A percentile compares a stretch with the other conserved stretches of the same genome.
phyloP scores from a whole-genome alignment of 495 filamentous ascomycete genomes.

The Letharia lupina region DNA sequence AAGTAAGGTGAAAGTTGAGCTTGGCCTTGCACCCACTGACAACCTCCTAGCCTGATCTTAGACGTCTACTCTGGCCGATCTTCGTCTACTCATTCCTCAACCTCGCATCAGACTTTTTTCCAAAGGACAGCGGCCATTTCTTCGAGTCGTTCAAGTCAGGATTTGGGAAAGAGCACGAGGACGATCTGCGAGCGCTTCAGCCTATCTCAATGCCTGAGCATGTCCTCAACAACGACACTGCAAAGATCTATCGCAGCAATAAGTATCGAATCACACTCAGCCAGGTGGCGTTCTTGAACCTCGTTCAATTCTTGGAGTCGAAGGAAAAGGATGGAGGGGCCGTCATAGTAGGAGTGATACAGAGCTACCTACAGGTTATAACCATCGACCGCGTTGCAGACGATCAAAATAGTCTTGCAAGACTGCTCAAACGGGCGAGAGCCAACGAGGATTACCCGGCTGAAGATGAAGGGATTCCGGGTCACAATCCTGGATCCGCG shows the following conservation, averaged over 20 bases:
- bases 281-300: conserved; percentile 62
- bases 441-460: conserved; percentile 59
- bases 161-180: conserved; percentile 66
- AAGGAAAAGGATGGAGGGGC: conserved; percentile 71
- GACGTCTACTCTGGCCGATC: conserved; percentile 78
- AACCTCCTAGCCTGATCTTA: conserved; percentile 62
- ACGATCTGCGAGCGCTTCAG: conserved; percentile 63
- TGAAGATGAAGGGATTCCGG: conserved; percentile 88
- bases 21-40: conserved; percentile 28
- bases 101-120: conserved; percentile 64
- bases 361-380: conserved; percentile 62
- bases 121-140: conserved; percentile 61
- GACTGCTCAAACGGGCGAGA: conserved; percentile 56
- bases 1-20: conserved; percentile 43
- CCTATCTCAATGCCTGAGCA: conserved; percentile 68
- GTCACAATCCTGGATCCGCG: conserved; percentile 76
- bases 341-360: conserved; percentile 65
- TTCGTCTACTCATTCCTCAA: conserved; percentile 90
- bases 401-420: conserved; percentile 70
- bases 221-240: conserved; percentile 57
- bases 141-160: conserved; percentile 55
- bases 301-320: conserved; percentile 80
- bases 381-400: conserved; percentile 67
- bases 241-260: conserved; percentile 69
- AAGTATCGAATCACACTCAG: conserved; percentile 85